A percentile compares a stretch with the other conserved stretches of the same genome.
Evolutionary conservation across 2,329 filamentous ascomycete species (phyloP).

Genomic region (Colletotrichum incanum): DNA sequence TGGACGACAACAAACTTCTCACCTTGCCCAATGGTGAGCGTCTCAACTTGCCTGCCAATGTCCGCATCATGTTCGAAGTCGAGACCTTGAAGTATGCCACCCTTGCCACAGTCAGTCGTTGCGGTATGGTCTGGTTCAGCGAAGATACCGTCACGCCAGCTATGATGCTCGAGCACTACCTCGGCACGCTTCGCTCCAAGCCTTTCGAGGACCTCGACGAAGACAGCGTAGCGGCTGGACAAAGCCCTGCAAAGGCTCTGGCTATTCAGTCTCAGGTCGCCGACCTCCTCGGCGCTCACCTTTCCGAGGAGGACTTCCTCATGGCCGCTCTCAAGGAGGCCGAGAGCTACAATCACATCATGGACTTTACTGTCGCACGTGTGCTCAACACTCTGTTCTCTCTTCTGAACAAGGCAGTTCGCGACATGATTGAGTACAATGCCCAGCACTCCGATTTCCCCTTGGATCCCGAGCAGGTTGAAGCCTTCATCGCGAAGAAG

Average conservation of each 20-base stretch:
- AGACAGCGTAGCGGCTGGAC: constrained; percentile 83
- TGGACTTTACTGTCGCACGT: constrained; percentile 95
- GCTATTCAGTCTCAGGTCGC: constrained; percentile 85
- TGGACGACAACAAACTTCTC: constrained; percentile 98
- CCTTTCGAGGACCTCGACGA: constrained; percentile 97
- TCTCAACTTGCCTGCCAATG: constrained; percentile 92
- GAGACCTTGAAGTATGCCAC: constrained; percentile 98
- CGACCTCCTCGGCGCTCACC: constrained; percentile 81
- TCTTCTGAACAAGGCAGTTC: constrained; percentile 92
- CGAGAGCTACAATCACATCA: constrained; percentile 90
- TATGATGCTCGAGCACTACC: constrained; percentile 95
- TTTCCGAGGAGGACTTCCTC: constrained; percentile 87
- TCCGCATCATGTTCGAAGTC: constrained; percentile 99
- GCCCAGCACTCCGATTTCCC: constrained; percentile 94
- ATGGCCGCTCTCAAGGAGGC: constrained; percentile 83
- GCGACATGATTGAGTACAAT: constrained; percentile 96
- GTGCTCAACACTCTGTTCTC: constrained; percentile 96
- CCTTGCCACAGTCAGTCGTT: constrained; percentile 98
- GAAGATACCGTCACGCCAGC: constrained; percentile 94
- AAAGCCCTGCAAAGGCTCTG: constrained; percentile 83
- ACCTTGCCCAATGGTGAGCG: constrained; percentile 98
- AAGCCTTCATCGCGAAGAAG: constrained; percentile 93
- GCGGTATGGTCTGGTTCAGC: constrained; percentile 99
- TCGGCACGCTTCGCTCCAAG: constrained; percentile 84
- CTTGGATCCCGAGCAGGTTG: constrained; percentile 89